Percentiles rank a stretch among this genome's conserved stretches.
Conservation (phyloP, 2,329 filamentous ascomycete genomes). For the Trichoderma sp. region DNA sequence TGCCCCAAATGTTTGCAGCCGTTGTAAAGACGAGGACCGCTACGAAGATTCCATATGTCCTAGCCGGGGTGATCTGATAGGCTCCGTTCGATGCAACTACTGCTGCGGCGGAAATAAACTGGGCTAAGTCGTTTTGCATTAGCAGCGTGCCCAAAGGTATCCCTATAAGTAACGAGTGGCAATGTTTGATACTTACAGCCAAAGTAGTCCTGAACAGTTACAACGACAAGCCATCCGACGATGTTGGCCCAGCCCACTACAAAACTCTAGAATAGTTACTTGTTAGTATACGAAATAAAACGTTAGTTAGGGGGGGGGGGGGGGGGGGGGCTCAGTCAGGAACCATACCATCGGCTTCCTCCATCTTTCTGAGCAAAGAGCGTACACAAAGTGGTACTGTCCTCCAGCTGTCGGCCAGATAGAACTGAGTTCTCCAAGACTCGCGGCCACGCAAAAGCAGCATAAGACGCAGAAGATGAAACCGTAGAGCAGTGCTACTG, state of each 20-base stretch:
- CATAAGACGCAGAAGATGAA: conserved; percentile 7
- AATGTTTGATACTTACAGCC: not conserved
- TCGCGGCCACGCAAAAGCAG: conserved; percentile 6
- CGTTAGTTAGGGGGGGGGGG: too few relatives aligned
- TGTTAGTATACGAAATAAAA: not conserved
- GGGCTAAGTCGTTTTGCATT: not conserved
- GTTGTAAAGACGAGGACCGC: conserved; percentile 13
- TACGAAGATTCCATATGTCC: conserved; percentile 6
- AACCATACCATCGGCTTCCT: not conserved
- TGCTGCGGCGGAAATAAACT: conserved; percentile 9
- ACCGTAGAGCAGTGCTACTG: not conserved
- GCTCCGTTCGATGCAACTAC: conserved; percentile 7
- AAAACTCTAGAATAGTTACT: not conserved
- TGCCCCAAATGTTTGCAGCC: conserved; percentile 5
- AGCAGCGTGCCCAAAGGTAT: not conserved
- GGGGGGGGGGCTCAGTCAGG: not conserved
- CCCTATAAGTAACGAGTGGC: not conserved
- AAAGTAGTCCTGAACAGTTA: conserved; percentile 10
- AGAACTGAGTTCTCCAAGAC: conserved; percentile 5
- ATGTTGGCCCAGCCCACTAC: conserved; percentile 12
- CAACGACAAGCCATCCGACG: conserved; percentile 6
- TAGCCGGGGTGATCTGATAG: conserved; percentile 2
- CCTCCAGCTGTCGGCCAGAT: conserved; percentile 8
- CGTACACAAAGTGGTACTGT: conserved; percentile 13
- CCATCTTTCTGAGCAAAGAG: conserved; percentile 8